Percentiles rank a stretch among this genome's conserved stretches.
phyloP scores from a whole-genome alignment of 352 stramenopile species.

The Ophiocytium majus region DNA sequence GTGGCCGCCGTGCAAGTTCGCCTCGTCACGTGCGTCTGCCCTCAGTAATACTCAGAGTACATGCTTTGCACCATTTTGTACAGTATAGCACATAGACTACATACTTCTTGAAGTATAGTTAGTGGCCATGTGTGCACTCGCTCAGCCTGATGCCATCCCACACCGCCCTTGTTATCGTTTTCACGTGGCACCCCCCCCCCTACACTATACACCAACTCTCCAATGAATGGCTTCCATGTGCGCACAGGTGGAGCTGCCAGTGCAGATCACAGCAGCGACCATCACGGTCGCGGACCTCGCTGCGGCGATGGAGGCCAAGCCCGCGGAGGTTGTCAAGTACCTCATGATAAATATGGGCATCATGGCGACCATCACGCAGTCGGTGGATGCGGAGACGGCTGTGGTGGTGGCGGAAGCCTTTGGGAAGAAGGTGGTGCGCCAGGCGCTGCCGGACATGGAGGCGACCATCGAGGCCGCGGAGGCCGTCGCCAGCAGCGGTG shows the following conservation, averaged over 20 bases:
- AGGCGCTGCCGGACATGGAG: conserved; percentile 48
- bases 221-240: too few relatives aligned
- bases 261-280: conserved; percentile 26
- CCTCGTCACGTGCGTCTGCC: too few relatives aligned
- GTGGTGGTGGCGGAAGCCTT: conserved; percentile 68
- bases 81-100: too few relatives aligned
- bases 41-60: too few relatives aligned
- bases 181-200: too few relatives aligned
- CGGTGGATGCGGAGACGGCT: conserved; percentile 66
- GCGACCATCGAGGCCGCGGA: conserved; percentile 11
- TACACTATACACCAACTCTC: too few relatives aligned
- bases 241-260: conserved; percentile 18
- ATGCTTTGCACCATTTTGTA: too few relatives aligned
- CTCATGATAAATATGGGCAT: conserved; percentile 74
- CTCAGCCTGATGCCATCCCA: too few relatives aligned
- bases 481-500: neutral
- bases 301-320: conserved; percentile 34
- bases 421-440: conserved; percentile 64
- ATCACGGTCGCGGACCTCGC: conserved; percentile 41
- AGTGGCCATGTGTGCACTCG: too few relatives aligned
- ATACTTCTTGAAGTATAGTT: too few relatives aligned
- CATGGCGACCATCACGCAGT: conserved; percentile 71
- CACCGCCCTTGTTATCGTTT: too few relatives aligned
- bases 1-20: too few relatives aligned
- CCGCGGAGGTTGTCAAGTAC: conserved; percentile 66